Percentiles rank a stretch among this genome's conserved stretches.
These are phyloP conservation scores for Phlebiopsis flavidoalba DNA, from an alignment of 768 basidiomycete genomes.

Conservation along the genomic window DNA sequence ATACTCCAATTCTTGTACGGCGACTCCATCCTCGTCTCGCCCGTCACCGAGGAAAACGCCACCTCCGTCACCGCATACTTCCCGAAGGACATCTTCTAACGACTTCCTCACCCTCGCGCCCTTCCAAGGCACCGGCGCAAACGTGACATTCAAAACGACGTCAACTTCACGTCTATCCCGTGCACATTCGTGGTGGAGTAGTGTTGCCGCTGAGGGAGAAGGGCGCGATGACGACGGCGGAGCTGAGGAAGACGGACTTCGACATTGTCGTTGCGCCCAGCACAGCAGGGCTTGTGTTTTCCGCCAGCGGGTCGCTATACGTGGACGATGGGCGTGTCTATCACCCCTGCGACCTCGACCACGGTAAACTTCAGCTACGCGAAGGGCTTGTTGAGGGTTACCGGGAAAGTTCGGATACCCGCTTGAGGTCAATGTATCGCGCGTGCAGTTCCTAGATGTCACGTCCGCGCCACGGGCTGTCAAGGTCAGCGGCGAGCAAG, in stretches of 20 bases:
- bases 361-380: slow-evolving; percentile 24
- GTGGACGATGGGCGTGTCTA: slow-evolving; percentile 61
- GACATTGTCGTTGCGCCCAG: slow-evolving; percentile 60
- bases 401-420: slow-evolving; percentile 26
- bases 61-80: slow-evolving; percentile 59
- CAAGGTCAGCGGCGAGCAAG: slow-evolving; percentile 16
- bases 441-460: slow-evolving; percentile 30
- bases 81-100: slow-evolving; percentile 61
- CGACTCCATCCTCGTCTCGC: slow-evolving; percentile 61
- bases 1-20: slow-evolving; percentile 71
- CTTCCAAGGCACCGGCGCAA: slow-evolving; percentile 42
- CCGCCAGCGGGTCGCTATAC: slow-evolving; percentile 50
- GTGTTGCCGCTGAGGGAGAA: slow-evolving; percentile 52
- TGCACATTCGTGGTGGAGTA: slow-evolving; percentile 56
- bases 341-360: slow-evolving; percentile 26
- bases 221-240: slow-evolving; percentile 57
- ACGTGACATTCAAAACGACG: slow-evolving; percentile 38
- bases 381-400: slow-evolving; percentile 22
- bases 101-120: slow-evolving; percentile 49
- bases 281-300: slow-evolving; percentile 37
- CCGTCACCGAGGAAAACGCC: slow-evolving; percentile 56
- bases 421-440: slow-evolving; percentile 27
- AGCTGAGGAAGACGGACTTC: slow-evolving; percentile 49
- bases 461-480: slow-evolving; percentile 18
- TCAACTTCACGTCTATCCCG: slow-evolving; percentile 52